Evolutionary conservation across 129 eudicot species (phyloP), one percentile per base, ranked within the genome.

Genomic region (Erigeron canadensis): DNA sequence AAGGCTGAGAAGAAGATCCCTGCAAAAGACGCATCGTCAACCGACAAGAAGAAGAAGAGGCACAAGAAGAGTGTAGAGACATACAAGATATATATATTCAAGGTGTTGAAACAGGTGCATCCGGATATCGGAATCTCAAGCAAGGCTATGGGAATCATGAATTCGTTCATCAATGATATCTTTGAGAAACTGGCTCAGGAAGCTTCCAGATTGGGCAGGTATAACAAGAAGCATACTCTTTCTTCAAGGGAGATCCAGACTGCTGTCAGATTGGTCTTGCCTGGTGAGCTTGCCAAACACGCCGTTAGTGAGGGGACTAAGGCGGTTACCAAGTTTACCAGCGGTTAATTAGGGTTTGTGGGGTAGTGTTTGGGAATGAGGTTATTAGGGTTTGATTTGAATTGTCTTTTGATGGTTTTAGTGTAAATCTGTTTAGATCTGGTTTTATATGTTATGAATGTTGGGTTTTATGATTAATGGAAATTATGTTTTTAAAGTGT

Each of bases 151-250:
- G 34, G 34, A 0, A 28, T 28, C 34, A 28, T 28, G 34, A 28
- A 28, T 28, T 28, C 34, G 2, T 28, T 74, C 5, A 74, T 74
- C 34, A 74, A 74, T n/a, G 79, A 75, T n/a, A 65, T 65, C 0
- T 75, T 75, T 7, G 80, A 75, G 80, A 75, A 75, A 39, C 68
- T 75, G 0, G 74, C 80, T 17, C 80, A 66, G 53, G 80, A 75
- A 39, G 74, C 80, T 5, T 67, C 80, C 12, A 67, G 58, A 4
- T 61, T 75, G 2, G 74, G 61, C 0, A 75, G 74, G 68, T 67
- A 75, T n/a, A 75, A 75, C 28, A 75, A 75, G 69, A 75, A 75
- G 74, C 9, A 75, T 3, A 75, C 74, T 3, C n/a, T 75, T 1
- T 75, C 80, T 2, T 75, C 80, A 0, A 68, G 80, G 67, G 80